Evolutionary conservation across 306 rosid genomes (phyloP), one percentile per base, ranked within the genome.

Genomic region (Begonia loranthoides): DNA sequence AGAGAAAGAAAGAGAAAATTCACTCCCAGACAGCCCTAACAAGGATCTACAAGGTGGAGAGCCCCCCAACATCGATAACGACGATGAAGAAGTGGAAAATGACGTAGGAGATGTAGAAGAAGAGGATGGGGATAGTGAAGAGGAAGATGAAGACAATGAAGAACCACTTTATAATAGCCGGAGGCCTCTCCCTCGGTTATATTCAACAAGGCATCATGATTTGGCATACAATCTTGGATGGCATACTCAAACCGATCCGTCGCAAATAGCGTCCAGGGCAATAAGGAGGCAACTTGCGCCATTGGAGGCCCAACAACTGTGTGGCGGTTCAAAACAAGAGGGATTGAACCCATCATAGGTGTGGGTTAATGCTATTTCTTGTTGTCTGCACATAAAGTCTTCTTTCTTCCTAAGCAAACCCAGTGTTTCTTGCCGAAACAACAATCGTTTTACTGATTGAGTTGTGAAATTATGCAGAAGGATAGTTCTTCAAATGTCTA

Each of bases 241-340:
- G 95, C 94, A 92, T 58, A 78, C 81, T 64, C 68, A 85, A 56
- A 73, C 82, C n/a, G 95, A 89, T 70, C 92, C 86, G 66, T 76
- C 80, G 40, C 92, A 80, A 70, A 76, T 82, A 86, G 79, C 99
- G 46, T 86, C 94, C 50, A 82, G 71, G 75, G 72, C 95, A 17
- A 73, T 90, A 55, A 85, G 97, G 75, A 82, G 99, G 81, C 99
- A 90, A 74, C 94, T 56, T 86, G 86, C 77, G 65, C 86, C 64
- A 51, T 78, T 10, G 95, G 94, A 43, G 94, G 99, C 21, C 94
- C 92, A 57, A 61, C 79, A 40, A 76, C 95, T 49, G 76, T 86
- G 45, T 82, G 87, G 84, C 95, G 99, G 49, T 90, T 90, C 60
- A 82, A 69, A 72, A 74, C 95, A 19, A 77, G 99, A 67, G 95